Evolutionary conservation across 139 green algal genomes (phyloP), one percentile per base, ranked within the genome.

Genomic region (Tetraselmis striata): DNA sequence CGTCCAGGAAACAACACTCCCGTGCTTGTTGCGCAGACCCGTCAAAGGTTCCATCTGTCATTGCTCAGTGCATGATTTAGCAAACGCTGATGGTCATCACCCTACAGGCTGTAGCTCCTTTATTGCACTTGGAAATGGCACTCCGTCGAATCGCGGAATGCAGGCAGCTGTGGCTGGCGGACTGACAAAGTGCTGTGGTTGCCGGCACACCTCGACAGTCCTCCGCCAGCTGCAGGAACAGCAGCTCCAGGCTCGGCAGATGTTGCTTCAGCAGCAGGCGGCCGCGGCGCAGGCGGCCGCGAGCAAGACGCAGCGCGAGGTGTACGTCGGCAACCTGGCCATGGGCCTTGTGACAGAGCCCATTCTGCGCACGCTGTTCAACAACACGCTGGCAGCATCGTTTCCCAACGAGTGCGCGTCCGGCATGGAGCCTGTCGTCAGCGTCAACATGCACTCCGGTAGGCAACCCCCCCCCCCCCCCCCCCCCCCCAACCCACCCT

Each of bases 221-320:
- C 82, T 87, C 78, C 80, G 88, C n/a, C 80, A 90, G 79, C 93
- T 94, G 88, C 90, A 94, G 84, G 91, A 96, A 84, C 92, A 95
- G 90, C 93, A 96, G 89, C 87, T 95, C 76, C 75, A 86, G 18
- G 87, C 91, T 23, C 90, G 93, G n/a, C 88, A 93, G 84, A 86
- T 94, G 85, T 90, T 96, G 59, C 79, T 96, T 80, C 91, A 96
- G 86, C 93, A 96, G 84, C 93, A 96, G 82, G 92, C 93, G n/a
- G 85, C 85, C 26, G 88, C 80, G 23, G 92, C 93, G 23, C 87
- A 90, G 26, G 88, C 88, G 0, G 91, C 92, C 1, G 89, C 89
- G 28, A 90, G 81, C 74, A 95, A 95, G 79, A 95, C 93, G 45
- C 92, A 95, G 79, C 86, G 93, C 23, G 92, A 95, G 90, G 85